Evolutionary conservation across 257 asterid genomes (phyloP).

Genomic region (Vinca minor): DNA sequence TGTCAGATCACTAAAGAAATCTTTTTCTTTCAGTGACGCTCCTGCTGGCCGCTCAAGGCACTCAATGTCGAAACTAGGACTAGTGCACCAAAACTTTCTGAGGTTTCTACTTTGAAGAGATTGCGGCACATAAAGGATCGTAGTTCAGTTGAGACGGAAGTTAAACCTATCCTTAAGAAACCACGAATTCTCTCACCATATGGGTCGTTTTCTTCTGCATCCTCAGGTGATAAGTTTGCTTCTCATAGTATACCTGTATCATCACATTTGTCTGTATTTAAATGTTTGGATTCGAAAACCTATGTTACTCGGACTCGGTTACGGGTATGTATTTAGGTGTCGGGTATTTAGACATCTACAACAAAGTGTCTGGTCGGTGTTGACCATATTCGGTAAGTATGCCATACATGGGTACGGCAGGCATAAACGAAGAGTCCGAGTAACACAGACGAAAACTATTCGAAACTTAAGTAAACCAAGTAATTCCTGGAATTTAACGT

Average conservation of each 20-base stretch:
- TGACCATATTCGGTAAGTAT: no score
- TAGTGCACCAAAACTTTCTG: conserved; percentile 5
- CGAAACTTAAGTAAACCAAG: background rate
- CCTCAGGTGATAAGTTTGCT: conserved; percentile 1
- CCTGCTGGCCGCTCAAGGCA: conserved; percentile 1
- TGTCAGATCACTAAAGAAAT: conserved; percentile 6
- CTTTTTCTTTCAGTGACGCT: conserved; percentile 15
- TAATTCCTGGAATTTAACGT: conserved; percentile 1
- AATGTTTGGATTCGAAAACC: background rate
- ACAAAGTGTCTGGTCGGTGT: no score
- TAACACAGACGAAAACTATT: no score
- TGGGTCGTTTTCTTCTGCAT: background rate
- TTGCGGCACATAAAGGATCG: conserved; percentile 8
- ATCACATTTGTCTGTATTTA: conserved; percentile 4
- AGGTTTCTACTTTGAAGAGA: conserved; percentile 10
- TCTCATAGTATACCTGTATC: background rate
- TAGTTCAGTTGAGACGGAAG: conserved; percentile 4
- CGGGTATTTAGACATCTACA: no score
- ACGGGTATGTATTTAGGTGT: no score
- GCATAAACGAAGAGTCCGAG: no score
- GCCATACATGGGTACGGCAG: no score
- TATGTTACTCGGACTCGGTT: no score
- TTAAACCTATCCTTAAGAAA: background rate
- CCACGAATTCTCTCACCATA: conserved; percentile 4
- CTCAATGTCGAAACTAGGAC: conserved; percentile 4